Percentiles rank a stretch among this genome's conserved stretches.
Evolutionary conservation across 73 alveolate species (phyloP).

Genomic region (Paramecium tetraurelia): DNA sequence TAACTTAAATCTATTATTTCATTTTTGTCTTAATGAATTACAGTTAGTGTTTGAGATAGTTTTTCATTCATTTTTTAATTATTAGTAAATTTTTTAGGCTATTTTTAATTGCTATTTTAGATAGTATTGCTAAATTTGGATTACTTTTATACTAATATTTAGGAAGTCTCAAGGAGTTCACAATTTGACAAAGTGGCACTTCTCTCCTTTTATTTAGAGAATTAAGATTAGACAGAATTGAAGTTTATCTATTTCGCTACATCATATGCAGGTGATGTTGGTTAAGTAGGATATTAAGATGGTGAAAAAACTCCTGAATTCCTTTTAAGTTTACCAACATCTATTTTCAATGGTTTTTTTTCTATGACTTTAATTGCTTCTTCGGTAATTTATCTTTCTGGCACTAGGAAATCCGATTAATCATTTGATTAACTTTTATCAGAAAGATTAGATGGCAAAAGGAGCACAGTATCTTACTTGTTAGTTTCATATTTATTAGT

Average conservation of each 20-base stretch:
- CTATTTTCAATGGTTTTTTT: background rate
- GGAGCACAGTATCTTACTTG: background rate
- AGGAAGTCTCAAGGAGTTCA: background rate
- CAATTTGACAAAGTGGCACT: background rate
- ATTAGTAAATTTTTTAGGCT: background rate
- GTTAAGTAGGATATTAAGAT: background rate
- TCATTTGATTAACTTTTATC: background rate
- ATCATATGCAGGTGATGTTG: background rate
- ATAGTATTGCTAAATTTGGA: background rate
- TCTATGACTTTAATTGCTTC: background rate
- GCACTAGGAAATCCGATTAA: background rate
- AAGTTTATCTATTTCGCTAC: background rate
- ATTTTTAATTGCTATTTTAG: background rate
- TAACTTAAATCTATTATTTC: conserved; percentile 4
- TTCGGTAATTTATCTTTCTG: background rate
- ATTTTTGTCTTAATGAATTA: background rate
- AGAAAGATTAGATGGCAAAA: background rate
- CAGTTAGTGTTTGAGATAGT: background rate
- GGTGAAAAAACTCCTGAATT: background rate
- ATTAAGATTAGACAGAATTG: background rate
- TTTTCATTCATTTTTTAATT: conserved; percentile 38
- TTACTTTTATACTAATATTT: background rate
- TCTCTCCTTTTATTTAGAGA: background rate
- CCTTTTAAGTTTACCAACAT: background rate
- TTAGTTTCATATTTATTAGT: background rate